These are phyloP conservation scores for Comarum palustre DNA, from an alignment of 306 rosid genomes.

Conservation along the genomic window DNA sequence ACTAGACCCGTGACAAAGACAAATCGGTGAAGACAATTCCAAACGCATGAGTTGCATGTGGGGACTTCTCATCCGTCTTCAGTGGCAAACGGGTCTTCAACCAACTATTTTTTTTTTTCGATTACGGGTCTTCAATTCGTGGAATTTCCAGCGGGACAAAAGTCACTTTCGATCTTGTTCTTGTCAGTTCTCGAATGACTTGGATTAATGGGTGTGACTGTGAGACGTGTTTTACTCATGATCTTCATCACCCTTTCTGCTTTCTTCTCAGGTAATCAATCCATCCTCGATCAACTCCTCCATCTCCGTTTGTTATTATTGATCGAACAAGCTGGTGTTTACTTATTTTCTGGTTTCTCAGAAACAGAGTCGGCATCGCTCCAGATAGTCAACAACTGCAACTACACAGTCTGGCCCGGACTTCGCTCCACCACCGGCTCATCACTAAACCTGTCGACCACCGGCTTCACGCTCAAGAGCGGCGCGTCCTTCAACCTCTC, in stretches of 20 bases:
- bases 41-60: too few species aligned
- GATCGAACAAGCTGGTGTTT: neutral
- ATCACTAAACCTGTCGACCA: slow-evolving; percentile 50
- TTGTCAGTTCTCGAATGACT: too few species aligned
- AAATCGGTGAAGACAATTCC: too few species aligned
- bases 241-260: slow-evolving; percentile 28
- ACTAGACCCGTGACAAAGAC: too few species aligned
- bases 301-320: neutral
- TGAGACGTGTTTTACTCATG: slow-evolving; percentile 27
- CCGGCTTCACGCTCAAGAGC: slow-evolving; percentile 61
- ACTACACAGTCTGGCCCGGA: slow-evolving; percentile 76
- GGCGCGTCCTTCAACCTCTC: slow-evolving; percentile 44
- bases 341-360: neutral
- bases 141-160: too few species aligned
- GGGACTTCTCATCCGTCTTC: too few species aligned
- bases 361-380: slow-evolving; percentile 60
- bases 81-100: too few species aligned
- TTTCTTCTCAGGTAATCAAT: slow-evolving; percentile 49
- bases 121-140: too few species aligned
- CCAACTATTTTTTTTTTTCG: too few species aligned
- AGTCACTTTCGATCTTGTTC: too few species aligned
- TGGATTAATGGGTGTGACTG: slow-evolving; percentile 43
- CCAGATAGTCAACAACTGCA: slow-evolving; percentile 77
- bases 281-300: neutral
- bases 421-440: slow-evolving; percentile 56